Percentiles rank a stretch among this genome's conserved stretches.
Evolutionary conservation across 225 moss, liverwort and hornwort species (phyloP).

Genomic region (Sphagnum contortum): DNA sequence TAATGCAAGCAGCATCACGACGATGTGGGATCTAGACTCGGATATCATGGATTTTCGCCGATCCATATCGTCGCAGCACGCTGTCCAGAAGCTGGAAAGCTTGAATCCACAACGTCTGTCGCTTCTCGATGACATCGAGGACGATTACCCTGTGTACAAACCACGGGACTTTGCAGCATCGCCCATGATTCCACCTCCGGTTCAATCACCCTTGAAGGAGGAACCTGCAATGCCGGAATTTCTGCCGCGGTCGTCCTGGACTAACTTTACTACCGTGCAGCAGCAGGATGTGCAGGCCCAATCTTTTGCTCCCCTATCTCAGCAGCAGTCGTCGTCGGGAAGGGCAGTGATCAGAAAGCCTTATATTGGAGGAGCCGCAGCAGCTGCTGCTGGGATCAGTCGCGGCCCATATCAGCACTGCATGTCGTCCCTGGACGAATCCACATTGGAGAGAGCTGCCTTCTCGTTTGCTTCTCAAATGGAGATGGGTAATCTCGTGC

Average conservation of each 20-base stretch:
- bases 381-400: too few relatives aligned
- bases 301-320: conserved; percentile 34
- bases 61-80: too few relatives aligned
- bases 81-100: too few relatives aligned
- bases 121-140: conserved; percentile 53
- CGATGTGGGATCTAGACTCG: too few relatives aligned
- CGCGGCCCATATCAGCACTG: background rate
- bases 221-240: conserved; percentile 27
- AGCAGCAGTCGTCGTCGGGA: background rate
- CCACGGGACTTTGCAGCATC: conserved; percentile 43
- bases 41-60: too few relatives aligned
- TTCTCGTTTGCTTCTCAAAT: conserved; percentile 61
- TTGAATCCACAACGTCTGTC: background rate
- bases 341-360: conserved; percentile 1
- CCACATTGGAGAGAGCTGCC: conserved; percentile 45
- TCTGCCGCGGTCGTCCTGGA: conserved; percentile 52
- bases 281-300: conserved; percentile 32
- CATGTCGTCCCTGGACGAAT: conserved; percentile 21
- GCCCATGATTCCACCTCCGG: conserved; percentile 30
- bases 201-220: too few relatives aligned
- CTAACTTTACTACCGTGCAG: conserved; percentile 25
- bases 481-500: conserved; percentile 59
- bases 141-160: conserved; percentile 58
- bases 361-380: conserved; percentile 4
- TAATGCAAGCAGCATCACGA: too few relatives aligned